Conservation (phyloP, 2,329 filamentous ascomycete genomes). For the Cylindrodendrum hubeiense region DNA sequence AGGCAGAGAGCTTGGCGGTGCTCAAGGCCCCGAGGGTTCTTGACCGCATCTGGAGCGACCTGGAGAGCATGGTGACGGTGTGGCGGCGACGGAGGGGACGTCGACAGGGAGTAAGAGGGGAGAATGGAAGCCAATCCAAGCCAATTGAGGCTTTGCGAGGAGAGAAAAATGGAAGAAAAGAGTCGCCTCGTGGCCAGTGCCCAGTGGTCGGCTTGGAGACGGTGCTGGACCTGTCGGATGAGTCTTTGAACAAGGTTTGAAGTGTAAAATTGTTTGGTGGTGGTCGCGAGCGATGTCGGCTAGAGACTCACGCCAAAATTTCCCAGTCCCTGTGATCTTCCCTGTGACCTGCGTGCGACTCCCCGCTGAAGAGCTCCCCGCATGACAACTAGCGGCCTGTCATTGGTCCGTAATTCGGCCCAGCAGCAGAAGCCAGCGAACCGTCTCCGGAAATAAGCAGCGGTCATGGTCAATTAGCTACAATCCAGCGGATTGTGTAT, state of each 20-base stretch:
- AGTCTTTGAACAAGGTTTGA: constrained; percentile 13
- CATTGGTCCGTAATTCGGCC: constrained; percentile 27
- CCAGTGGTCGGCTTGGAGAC: constrained; percentile 19
- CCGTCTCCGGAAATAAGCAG: constrained; percentile 17
- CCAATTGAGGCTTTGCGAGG: constrained; percentile 38
- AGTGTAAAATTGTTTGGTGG: constrained; percentile 35
- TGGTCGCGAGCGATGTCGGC: constrained; percentile 49
- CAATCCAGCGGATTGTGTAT: background rate
- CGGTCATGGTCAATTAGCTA: background rate
- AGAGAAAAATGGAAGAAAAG: constrained; percentile 21
- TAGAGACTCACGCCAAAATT: constrained; percentile 39
- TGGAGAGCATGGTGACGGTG: constrained; percentile 44
- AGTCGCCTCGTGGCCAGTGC: constrained; percentile 23
- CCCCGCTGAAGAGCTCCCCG: constrained; percentile 41
- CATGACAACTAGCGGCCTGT: constrained; percentile 42
- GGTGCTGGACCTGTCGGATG: constrained; percentile 14
- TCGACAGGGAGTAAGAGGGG: constrained; percentile 10
- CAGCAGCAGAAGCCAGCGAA: constrained; percentile 25
- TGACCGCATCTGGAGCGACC: constrained; percentile 44
- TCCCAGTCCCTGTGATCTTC: constrained; percentile 50
- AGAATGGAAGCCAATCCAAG: constrained; percentile 13
- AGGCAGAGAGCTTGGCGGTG: constrained; percentile 26
- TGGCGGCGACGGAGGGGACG: constrained; percentile 9
- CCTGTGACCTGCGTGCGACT: constrained; percentile 46
- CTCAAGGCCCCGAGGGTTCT: constrained; percentile 44